phyloP scores from a whole-genome alignment of 139 green algal genomes.

The Coelastrella sp. region DNA sequence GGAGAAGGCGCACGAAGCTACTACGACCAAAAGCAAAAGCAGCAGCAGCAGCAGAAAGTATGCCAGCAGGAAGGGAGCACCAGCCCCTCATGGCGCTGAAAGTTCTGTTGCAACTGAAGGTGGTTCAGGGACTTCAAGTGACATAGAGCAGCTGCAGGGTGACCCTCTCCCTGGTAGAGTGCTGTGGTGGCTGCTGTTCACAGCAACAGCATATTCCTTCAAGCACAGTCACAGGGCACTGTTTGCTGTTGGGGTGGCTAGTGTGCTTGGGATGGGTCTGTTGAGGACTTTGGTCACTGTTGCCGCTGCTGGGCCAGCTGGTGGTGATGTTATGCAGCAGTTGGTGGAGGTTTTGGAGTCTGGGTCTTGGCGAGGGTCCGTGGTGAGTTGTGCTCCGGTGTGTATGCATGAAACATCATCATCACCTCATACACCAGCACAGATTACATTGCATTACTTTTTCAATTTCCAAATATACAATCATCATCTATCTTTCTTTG shows the following conservation, averaged over 20 bases:
- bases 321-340: neutral
- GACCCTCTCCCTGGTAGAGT: neutral
- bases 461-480: too few relatives aligned
- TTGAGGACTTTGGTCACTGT: too few relatives aligned
- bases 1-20: neutral
- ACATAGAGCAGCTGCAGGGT: neutral
- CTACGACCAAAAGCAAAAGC: too few relatives aligned
- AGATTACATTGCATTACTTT: too few relatives aligned
- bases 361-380: neutral
- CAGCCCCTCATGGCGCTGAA: neutral
- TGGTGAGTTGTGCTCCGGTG: conserved; percentile 5
- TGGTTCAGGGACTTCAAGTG: neutral
- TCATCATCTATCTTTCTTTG: too few relatives aligned
- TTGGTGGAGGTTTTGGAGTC: neutral
- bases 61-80: neutral
- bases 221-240: neutral
- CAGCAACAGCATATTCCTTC: neutral
- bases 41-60: neutral
- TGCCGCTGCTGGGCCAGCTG: too few relatives aligned
- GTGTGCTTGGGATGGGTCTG: too few relatives aligned
- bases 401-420: neutral
- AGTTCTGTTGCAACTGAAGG: neutral
- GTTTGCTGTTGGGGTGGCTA: neutral
- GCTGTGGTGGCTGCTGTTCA: conserved; percentile 24
- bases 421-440: neutral